These are phyloP conservation scores for Phyllostachys edulis DNA, from an alignment of 176 grass and related monocot genomes.

Conservation along the genomic window DNA sequence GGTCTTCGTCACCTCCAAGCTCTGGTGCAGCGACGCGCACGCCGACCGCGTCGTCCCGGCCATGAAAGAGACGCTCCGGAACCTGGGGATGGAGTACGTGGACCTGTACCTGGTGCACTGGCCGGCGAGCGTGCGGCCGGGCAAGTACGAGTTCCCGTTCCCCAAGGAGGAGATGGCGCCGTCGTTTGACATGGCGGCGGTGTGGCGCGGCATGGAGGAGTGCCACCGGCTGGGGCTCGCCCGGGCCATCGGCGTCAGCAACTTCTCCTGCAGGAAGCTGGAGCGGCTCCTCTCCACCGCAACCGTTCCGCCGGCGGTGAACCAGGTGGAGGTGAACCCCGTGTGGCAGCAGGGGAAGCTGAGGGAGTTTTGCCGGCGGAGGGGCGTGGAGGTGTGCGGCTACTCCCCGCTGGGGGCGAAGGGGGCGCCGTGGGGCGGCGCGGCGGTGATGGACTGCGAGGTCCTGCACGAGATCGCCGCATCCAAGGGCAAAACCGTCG, in stretches of 20 bases:
- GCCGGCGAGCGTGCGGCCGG: background rate
- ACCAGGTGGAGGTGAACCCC: conserved; percentile 43
- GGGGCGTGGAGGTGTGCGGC: background rate
- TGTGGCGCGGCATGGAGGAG: conserved; percentile 47
- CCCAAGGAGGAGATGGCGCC: background rate
- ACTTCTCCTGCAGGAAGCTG: conserved; percentile 43
- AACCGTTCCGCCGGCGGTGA: conserved; percentile 13
- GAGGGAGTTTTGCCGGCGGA: conserved; percentile 23
- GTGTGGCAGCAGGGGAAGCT: conserved; percentile 41
- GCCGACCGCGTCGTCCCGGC: conserved; percentile 19
- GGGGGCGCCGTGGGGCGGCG: conserved; percentile 17
- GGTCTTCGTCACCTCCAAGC: conserved; percentile 48
- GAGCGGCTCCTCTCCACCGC: conserved; percentile 14
- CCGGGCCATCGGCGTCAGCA: conserved; percentile 28
- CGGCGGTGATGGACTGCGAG: conserved; percentile 27
- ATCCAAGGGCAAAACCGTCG: background rate
- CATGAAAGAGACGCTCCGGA: conserved; percentile 15
- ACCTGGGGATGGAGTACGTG: conserved; percentile 34
- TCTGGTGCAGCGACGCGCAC: conserved; percentile 37
- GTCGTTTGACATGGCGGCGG: conserved; percentile 10
- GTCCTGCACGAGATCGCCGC: conserved; percentile 21
- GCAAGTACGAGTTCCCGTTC: background rate
- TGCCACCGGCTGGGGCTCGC: conserved; percentile 24
- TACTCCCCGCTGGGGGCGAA: conserved; percentile 33
- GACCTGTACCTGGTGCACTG: conserved; percentile 38